Percentiles rank a stretch among this genome's conserved stretches.
These are phyloP conservation scores for Neurospora tetrasperma DNA, from an alignment of 495 filamentous ascomycete species.

Conservation along the genomic window DNA sequence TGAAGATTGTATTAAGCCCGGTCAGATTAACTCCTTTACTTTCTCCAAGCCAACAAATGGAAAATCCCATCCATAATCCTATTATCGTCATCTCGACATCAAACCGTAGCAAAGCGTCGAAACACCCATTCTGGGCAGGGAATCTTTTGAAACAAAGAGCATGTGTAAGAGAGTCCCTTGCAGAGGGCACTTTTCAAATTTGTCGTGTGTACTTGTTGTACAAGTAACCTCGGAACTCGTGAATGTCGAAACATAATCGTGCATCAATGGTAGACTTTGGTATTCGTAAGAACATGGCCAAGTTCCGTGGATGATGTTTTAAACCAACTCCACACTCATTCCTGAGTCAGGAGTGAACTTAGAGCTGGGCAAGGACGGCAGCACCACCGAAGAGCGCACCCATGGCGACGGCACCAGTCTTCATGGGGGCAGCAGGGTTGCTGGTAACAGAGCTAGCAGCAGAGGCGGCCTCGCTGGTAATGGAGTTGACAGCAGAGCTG, in stretches of 20 bases:
- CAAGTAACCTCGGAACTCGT: not conserved
- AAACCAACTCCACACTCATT: not conserved
- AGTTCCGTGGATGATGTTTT: not conserved
- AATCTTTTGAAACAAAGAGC: not conserved
- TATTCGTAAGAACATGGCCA: not conserved
- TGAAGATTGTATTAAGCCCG: not conserved
- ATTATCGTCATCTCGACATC: not conserved
- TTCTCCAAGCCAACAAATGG: not conserved
- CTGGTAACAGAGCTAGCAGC: not conserved
- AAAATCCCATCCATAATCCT: not conserved
- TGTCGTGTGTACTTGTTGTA: not conserved
- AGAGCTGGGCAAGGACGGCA: slow-evolving; percentile 21
- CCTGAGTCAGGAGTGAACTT: not conserved
- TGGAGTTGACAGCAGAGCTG: slow-evolving; percentile 8
- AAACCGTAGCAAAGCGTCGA: not conserved
- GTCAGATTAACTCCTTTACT: not conserved
- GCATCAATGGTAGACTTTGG: not conserved
- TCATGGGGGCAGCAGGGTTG: slow-evolving; percentile 8
- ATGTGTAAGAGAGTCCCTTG: not conserved
- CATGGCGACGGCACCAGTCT: slow-evolving; percentile 26
- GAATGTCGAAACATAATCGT: not conserved
- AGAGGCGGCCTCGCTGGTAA: slow-evolving; percentile 6
- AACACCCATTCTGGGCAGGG: not conserved
- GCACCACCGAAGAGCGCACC: slow-evolving; percentile 29
- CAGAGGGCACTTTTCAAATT: not conserved